Evolutionary conservation across 768 basidiomycete species (phyloP), one percentile per base, ranked within the genome.

Genomic region (Lentinus brumalis): DNA sequence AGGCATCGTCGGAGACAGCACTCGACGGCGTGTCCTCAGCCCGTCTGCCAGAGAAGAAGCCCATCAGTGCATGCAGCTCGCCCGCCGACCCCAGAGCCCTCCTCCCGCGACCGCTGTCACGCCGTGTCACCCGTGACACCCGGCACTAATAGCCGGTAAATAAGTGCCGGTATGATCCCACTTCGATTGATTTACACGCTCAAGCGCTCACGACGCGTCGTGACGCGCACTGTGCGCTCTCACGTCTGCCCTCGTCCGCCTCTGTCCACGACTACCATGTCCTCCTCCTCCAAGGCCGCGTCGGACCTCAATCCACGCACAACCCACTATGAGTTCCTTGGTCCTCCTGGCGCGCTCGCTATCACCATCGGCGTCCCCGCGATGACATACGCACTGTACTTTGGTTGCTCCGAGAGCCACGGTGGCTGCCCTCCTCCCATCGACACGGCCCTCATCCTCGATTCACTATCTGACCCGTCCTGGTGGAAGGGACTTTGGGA

Each of bases 401-500:
- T 89, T 71, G 83, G 81, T 29, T 93, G 91, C 71, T 89, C 88
- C 62, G 90, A 93, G 69, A 65, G 78, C 3, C 76, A 84, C 12
- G 89, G 85, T 45, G 88, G 84, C 15, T 92, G 90, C 73, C 89
- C 85, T 14, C 90, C 89, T 11, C 69, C 80, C 26, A 62, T 78
- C 14, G 67, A 69, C 21, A 63, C 72, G 30, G 26, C 83, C 78
- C 29, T 50, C 26, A 72, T 88, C 53, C 63, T 80, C 32, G 68
- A 77, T 16, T 75, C 86, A 0, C 62, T 92, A 8, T 77, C 81
- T 6, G 74, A 76, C 66, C 63, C 70, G 5, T 70, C 76, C 16
- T 94, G 85, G 84, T 96, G 91, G 88, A 80, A 77, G 47, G 73
- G 78, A 18, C 81, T 97, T 1, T 97, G 92, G 89, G 95, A 98